Evolutionary conservation across 2,329 filamentous ascomycete species (phyloP), one percentile per base, ranked within the genome.

Genomic region (Mollisiaceae sp.): DNA sequence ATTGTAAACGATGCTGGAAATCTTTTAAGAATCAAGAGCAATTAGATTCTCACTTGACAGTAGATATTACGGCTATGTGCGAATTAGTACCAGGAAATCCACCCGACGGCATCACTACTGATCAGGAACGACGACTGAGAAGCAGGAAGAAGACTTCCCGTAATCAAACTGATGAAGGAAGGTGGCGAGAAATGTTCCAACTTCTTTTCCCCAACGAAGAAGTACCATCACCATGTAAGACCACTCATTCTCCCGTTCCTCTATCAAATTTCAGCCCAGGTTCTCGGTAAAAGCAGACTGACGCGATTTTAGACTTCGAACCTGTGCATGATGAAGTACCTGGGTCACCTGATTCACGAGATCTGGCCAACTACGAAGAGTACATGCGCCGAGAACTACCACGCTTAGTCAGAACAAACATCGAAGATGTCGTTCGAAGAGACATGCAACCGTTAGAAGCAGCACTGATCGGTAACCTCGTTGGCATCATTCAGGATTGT

Each of bases 191-290:
- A 2, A 70, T 72, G 2, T 72, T 68, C 45, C 54, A 60, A 22
- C 6, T 70, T 5, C 27, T 72, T 11, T 72, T 72, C 43, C 69
- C 69, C 5, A 35, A 60, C 22, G 65, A 63, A 41, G 59, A 58
- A 18, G 43, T 70, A 27, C 69, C 65, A 12, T 65, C 65, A 36
- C 70, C 70, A 8, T 71, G 70, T 71, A 69, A 70, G 68, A 32
- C 6, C 8, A 9, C 38, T 41, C 27, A 18, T 41, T 41, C 38
- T 9, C 38, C 3, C 11, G 12, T 3, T 32, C 4, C 38, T 9
- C 38, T 3, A 41, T 14, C 12, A 12, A 14, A 4, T 9, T 41
- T 41, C 38, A 41, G 2, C 27, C 6, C 27, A 32, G 8, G 15
- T 9, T 41, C 38, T 41, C 2, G n/a, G 22, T 6, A n/a, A 22